A percentile compares a stretch with the other conserved stretches of the same genome.
Evolutionary conservation across 208 protist species (phyloP).

Genomic region (Wallacemonas sp.): DNA sequence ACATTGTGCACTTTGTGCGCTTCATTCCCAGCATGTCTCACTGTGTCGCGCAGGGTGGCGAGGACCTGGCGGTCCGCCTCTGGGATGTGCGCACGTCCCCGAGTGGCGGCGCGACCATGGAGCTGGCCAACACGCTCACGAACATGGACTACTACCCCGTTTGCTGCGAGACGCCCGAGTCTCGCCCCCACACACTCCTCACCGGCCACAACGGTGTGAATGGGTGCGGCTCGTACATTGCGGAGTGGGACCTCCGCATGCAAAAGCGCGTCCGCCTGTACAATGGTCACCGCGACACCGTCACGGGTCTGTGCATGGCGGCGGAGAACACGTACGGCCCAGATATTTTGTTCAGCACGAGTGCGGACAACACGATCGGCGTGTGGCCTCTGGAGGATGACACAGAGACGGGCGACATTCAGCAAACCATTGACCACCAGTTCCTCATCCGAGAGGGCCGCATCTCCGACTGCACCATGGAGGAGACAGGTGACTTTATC

Average conservation of each 20-base stretch:
- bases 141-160: conserved; percentile 70
- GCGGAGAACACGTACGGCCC: conserved; percentile 27
- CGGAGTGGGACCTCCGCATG: conserved; percentile 75
- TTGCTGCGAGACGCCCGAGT: conserved; percentile 45
- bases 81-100: conserved; percentile 67
- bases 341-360: conserved; percentile 51
- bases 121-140: conserved; percentile 48
- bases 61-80: conserved; percentile 66
- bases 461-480: conserved; percentile 48
- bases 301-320: conserved; percentile 42
- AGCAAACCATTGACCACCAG: conserved; percentile 24
- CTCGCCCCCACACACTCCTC: conserved; percentile 35
- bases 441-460: conserved; percentile 49
- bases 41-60: conserved; percentile 71
- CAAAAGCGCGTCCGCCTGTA: conserved; percentile 48
- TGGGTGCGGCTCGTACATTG: conserved; percentile 54
- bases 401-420: conserved; percentile 30
- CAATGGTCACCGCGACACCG: conserved; percentile 48
- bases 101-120: conserved; percentile 30
- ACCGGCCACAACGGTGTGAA: conserved; percentile 82
- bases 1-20: conserved; percentile 73
- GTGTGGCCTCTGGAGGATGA: conserved; percentile 48
- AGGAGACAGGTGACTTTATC: conserved; percentile 55
- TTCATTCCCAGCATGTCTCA: conserved; percentile 50
- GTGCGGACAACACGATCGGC: conserved; percentile 51